Percentiles rank a stretch among this genome's conserved stretches.
phyloP scores from a whole-genome alignment of 208 protist species.

The Tritrichomonas foetus region DNA sequence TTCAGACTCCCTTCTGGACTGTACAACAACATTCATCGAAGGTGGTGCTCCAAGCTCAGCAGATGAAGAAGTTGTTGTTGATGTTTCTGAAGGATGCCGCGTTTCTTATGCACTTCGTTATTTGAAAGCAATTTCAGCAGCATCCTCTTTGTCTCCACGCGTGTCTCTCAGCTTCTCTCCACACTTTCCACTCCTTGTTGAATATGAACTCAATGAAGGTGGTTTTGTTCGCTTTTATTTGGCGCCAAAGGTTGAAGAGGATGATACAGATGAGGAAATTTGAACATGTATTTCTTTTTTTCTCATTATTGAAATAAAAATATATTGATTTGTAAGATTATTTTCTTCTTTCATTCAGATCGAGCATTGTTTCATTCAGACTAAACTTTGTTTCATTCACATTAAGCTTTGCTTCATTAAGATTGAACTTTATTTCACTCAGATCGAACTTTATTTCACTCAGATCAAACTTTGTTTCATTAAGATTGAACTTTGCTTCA shows the following conservation, averaged over 20 bases:
- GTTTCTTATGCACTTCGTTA: slow-evolving; percentile 7
- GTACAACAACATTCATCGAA: background rate
- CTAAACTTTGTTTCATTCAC: no score
- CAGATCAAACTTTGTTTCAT: no score
- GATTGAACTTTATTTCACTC: no score
- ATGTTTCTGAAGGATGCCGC: background rate
- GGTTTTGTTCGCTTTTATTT: slow-evolving; percentile 28
- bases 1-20: background rate
- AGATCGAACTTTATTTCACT: no score
- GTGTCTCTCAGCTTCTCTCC: background rate
- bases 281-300: background rate
- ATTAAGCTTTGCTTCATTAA: no score
- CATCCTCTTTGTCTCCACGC: background rate
- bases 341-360: no score
- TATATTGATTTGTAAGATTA: no score
- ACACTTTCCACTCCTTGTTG: background rate
- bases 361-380: no score
- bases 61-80: background rate
- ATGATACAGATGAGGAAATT: background rate
- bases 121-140: background rate
- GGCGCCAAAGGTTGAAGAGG: slow-evolving; percentile 22
- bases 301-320: no score
- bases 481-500: no score
- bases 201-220: background rate
- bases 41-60: background rate